Base-by-base conservation (phyloP, 495 filamentous ascomycete species). In the Letharia lupina region DNA sequence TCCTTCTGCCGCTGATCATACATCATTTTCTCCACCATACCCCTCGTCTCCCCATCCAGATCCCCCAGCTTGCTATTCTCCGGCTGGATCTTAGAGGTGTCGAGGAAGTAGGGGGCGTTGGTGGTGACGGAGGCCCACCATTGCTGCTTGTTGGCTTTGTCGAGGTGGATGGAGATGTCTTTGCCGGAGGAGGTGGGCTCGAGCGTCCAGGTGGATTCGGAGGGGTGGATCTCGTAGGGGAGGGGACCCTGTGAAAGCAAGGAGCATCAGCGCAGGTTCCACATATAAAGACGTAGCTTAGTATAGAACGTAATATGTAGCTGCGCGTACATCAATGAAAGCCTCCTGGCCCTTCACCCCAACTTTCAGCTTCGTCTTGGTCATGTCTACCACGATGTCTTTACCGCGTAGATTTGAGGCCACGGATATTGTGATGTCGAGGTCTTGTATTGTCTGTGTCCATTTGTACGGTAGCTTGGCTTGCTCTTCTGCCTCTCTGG, bases 11-110 rank as follows among this genome's bases (percentile, higher is more conserved):
- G 81, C 83, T 98, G 94, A 79, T 98, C 94, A 48, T 82, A 98
- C 94, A 98, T 98, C 94, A 98, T 98, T 84, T 98, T 98, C 87
- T 98, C 94, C 52, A 98, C 94, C 93, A 98, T 97, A n/a, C 85
- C 81, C 66, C 94, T 83, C 67, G 94, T 98, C 84, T 96, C 90
- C 61, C 95, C 93, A 73, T 98, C 95, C 65, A 98, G 79, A 77
- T 98, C 94, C 65, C 88, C 83, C 70, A 98, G 78, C 73, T 89
- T 94, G 68, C 85, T 89, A 74, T 89, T 93, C 79, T 98, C 94
- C 28, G 94, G 94, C 73, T 86, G 84, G 78, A 98, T 97, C 81
- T 96, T 96, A 69, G 87, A 86, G 40, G 94, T 91, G 75, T 98
- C 95, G 79, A 98, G 95, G 73, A 86, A 88, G 37, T 90, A 91